Percentiles rank a stretch among this genome's conserved stretches.
Conservation (phyloP, 139 green algal species). For the Astrephomene gubernaculifera region DNA sequence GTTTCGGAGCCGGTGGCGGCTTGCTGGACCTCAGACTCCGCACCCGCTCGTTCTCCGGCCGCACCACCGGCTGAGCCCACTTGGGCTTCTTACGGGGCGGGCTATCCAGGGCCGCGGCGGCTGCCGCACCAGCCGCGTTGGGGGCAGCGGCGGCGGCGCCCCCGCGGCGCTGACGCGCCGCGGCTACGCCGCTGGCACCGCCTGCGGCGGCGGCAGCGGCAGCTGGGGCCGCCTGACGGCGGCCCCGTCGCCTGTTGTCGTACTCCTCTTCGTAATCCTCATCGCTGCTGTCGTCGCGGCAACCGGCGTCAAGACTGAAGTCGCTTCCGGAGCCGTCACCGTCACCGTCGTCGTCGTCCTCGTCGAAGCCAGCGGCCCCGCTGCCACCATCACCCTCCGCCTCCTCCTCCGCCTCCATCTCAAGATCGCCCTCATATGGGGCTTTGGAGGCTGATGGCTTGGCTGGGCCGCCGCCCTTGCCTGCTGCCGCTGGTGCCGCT, state of each 20-base stretch:
- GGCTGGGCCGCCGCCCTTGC: too few relatives aligned
- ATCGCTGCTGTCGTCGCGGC: constrained; percentile 7
- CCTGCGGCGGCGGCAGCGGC: background rate
- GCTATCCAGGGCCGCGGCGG: too few relatives aligned
- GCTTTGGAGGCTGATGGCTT: too few relatives aligned
- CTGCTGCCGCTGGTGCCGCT: background rate
- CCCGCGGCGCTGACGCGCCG: background rate
- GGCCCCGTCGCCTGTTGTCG: too few relatives aligned
- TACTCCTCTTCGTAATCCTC: constrained; percentile 11
- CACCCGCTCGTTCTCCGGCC: constrained; percentile 27
- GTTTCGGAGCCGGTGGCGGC: constrained; percentile 21
- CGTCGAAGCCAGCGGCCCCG: background rate
- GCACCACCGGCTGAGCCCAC: background rate
- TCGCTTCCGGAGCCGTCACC: background rate
- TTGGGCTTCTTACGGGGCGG: constrained; percentile 10
- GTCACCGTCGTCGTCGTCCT: background rate
- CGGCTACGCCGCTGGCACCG: background rate
- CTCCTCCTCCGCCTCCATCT: background rate
- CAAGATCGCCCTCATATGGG: background rate
- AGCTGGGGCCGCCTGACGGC: too few relatives aligned
- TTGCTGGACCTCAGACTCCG: constrained; percentile 15
- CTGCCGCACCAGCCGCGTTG: background rate
- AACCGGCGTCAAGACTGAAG: background rate
- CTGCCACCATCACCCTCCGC: background rate
- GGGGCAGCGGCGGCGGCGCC: background rate